Evolutionary conservation across 768 basidiomycete genomes (phyloP), one percentile per base, ranked within the genome.

Genomic region (Mycena albidolilacea): DNA sequence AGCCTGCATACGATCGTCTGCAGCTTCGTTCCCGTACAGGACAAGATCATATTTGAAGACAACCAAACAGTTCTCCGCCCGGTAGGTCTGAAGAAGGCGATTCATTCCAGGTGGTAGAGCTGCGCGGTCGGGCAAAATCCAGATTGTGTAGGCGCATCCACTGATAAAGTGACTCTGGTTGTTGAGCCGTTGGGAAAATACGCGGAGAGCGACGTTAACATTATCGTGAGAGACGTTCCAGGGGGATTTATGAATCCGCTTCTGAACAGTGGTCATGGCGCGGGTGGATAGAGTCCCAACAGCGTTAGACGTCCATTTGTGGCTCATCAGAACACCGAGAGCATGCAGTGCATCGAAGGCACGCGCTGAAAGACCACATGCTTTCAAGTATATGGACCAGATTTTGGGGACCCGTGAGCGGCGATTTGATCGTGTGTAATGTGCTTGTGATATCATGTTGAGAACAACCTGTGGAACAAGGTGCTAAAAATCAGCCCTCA

Each of bases 221-320:
- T 80, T 80, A 64, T 80, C 73, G 58, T 79, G 78, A 0, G 70
- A 48, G 0, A 78, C 64, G 12, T 59, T 35, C 71, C 72, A 78
- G 5, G 74, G 79, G 23, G 23, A 54, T n/a, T 39, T 35, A 3
- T 72, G 75, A 35, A 79, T 72, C 1, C 38, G 43, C 3, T 19
- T 14, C 0, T 43, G 50, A 7, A 76, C 75, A 0, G 38, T 46
- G 0, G 67, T 44, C 75, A 78, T 77, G 5, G 73, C 73, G 38
- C 59, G 19, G 3, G 70, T 43, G 0, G 78, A 74, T 0, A 70
- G 61, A 5, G 52, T 48, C 14, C 38, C 62, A 12, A 37, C 21
- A 30, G 61, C 35, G 10, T 55, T 43, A 4, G 62, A 41, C 1
- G 69, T 64, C 69, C 69, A 70, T 64, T 70, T 70, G 52, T 70